phyloP scores from a whole-genome alignment of 129 eudicot genomes.

The Scalesia atractyloides region DNA sequence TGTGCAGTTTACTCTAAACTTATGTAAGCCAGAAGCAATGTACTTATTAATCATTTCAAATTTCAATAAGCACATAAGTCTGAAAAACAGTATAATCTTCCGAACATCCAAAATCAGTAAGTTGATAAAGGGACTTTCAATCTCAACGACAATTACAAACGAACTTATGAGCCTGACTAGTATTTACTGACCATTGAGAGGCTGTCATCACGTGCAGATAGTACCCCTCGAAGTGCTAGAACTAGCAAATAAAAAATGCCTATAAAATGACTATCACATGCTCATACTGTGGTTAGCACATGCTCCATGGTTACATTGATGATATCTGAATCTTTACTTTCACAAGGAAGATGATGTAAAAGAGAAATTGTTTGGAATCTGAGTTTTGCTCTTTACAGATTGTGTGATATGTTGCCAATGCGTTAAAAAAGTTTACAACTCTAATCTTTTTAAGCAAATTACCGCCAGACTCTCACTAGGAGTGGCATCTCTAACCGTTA shows the following conservation, averaged over 20 bases:
- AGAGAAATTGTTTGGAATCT: background rate
- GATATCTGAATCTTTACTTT: conserved; percentile 5
- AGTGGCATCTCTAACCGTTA: too few species aligned
- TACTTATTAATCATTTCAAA: too few species aligned
- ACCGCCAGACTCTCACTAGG: too few species aligned
- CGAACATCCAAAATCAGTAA: too few species aligned
- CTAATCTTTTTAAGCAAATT: background rate
- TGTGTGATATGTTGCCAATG: background rate
- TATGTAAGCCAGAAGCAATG: too few species aligned
- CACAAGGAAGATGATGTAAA: background rate
- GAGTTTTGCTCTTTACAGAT: background rate
- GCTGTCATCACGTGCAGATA: conserved; percentile 18
- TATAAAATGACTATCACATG: background rate
- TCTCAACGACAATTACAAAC: background rate
- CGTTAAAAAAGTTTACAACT: background rate
- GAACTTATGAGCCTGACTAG: background rate
- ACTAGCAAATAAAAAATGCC: background rate
- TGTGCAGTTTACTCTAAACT: too few species aligned
- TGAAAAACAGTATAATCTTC: too few species aligned
- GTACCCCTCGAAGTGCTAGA: background rate
- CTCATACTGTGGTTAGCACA: conserved; percentile 10
- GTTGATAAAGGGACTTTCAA: too few species aligned
- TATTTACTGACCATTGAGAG: background rate
- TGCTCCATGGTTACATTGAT: conserved; percentile 19
- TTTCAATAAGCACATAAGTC: too few species aligned